These are phyloP conservation scores for Chondrostereum purpureum DNA, from an alignment of 1,284 basidiomycete genomes.

Conservation along the genomic window DNA sequence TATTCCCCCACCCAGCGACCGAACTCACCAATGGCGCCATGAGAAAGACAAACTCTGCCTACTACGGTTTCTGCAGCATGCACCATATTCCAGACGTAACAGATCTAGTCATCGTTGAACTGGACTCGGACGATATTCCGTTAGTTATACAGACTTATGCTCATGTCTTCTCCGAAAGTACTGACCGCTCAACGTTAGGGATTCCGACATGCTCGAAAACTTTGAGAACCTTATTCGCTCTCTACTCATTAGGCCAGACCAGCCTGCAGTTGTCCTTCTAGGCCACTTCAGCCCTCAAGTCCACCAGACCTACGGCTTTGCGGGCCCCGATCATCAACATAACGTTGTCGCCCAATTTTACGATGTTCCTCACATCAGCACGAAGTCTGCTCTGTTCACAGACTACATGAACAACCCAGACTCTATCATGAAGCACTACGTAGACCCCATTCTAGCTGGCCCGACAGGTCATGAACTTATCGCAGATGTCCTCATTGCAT, in stretches of 20 bases:
- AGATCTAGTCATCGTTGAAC: conserved; percentile 89
- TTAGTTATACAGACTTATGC: conserved; percentile 49
- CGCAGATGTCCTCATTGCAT: conserved; percentile 79
- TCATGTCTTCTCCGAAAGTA: conserved; percentile 3
- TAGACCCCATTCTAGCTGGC: conserved; percentile 81
- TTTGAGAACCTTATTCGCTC: conserved; percentile 91
- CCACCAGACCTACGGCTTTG: conserved; percentile 73
- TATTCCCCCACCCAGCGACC: conserved; percentile 91
- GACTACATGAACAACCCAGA: conserved; percentile 74
- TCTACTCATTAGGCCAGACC: conserved; percentile 79
- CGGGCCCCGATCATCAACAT: conserved; percentile 85
- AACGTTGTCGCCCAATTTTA: conserved; percentile 90
- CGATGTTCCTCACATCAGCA: conserved; percentile 86
- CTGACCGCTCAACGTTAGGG: conserved; percentile 34
- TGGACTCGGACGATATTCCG: conserved; percentile 85
- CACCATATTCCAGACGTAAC: conserved; percentile 90
- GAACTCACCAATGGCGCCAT: conserved; percentile 95
- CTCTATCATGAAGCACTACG: conserved; percentile 67
- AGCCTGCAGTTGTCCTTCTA: conserved; percentile 84
- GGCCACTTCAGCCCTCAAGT: conserved; percentile 88
- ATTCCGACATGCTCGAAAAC: conserved; percentile 67
- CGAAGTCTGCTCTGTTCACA: conserved; percentile 77
- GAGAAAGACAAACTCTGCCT: conserved; percentile 81
- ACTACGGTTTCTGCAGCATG: conserved; percentile 86
- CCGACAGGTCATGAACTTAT: conserved; percentile 76